Conservation (phyloP, 768 basidiomycete species). For the Boletus reticulatus region DNA sequence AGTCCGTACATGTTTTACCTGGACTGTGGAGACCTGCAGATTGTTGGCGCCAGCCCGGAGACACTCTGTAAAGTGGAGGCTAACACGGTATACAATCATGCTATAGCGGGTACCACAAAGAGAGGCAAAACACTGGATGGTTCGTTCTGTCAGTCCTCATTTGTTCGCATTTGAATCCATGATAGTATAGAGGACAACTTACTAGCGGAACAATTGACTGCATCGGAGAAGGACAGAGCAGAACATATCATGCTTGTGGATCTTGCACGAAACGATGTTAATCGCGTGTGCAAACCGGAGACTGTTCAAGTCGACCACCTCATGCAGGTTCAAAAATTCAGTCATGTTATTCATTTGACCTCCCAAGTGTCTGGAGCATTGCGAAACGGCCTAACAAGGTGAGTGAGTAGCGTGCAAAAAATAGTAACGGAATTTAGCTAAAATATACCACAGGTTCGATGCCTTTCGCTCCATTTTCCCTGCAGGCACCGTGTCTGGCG, state of each 20-base stretch:
- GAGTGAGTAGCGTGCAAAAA: slow-evolving; percentile 38
- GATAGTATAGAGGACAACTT: slow-evolving; percentile 78
- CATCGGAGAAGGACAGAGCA: slow-evolving; percentile 92
- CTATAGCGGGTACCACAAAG: slow-evolving; percentile 93
- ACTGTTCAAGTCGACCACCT: slow-evolving; percentile 96
- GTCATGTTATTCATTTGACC: slow-evolving; percentile 96
- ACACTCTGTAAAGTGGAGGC: slow-evolving; percentile 93
- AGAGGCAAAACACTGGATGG: slow-evolving; percentile 86
- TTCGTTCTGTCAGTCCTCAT: slow-evolving; percentile 34
- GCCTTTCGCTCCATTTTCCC: slow-evolving; percentile 99
- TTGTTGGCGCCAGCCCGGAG: slow-evolving; percentile 98
- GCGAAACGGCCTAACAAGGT: slow-evolving; percentile 84
- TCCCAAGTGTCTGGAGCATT: slow-evolving; percentile 90
- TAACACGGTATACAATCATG: slow-evolving; percentile 94
- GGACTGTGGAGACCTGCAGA: slow-evolving; percentile 88
- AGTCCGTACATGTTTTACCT: slow-evolving; percentile 99
- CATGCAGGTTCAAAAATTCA: slow-evolving; percentile 93
- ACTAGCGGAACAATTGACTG: slow-evolving; percentile 68
- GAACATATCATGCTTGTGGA: slow-evolving; percentile 99
- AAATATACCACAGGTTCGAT: slow-evolving; percentile 66
- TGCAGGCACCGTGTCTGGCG: slow-evolving; percentile 97
- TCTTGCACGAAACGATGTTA: slow-evolving; percentile 96
- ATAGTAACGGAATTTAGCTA: slow-evolving; percentile 2
- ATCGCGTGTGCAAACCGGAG: slow-evolving; percentile 91
- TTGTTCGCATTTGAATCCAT: slow-evolving; percentile 5